A percentile compares a stretch with the other conserved stretches of the same genome.
Conservation (phyloP, 306 rosid species). For the Luffa aegyptiaca region DNA sequence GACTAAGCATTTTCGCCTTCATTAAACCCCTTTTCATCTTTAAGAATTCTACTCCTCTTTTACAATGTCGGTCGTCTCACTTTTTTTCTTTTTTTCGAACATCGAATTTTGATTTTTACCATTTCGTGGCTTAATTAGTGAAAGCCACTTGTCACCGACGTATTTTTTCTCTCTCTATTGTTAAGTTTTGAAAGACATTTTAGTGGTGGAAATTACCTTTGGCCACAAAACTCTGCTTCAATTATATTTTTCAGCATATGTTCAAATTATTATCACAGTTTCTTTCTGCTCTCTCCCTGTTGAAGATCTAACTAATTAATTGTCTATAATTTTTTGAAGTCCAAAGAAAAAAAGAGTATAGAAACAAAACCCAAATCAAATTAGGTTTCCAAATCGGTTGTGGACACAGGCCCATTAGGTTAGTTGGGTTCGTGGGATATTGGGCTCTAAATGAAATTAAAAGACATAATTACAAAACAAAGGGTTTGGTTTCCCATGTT, state of each 20-base stretch:
- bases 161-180: not conserved
- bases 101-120: not conserved
- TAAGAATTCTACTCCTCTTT: not conserved
- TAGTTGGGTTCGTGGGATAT: too few relatives aligned
- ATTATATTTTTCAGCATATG: not conserved
- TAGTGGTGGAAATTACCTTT: not conserved
- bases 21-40: not conserved
- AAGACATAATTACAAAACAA: too few relatives aligned
- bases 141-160: not conserved
- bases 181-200: not conserved
- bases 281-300: too few relatives aligned
- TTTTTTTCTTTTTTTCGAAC: not conserved
- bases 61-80: not conserved
- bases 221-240: not conserved
- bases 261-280: not conserved
- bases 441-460: too few relatives aligned
- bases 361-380: too few relatives aligned
- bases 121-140: not conserved
- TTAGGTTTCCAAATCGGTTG: too few relatives aligned
- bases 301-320: too few relatives aligned
- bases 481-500: too few relatives aligned
- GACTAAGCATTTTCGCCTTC: conserved; percentile 22
- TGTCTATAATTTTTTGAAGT: too few relatives aligned
- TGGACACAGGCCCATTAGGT: too few relatives aligned
- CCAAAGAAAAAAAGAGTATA: too few relatives aligned